phyloP scores from a whole-genome alignment of 306 rosid genomes.

The Datisca glomerata region DNA sequence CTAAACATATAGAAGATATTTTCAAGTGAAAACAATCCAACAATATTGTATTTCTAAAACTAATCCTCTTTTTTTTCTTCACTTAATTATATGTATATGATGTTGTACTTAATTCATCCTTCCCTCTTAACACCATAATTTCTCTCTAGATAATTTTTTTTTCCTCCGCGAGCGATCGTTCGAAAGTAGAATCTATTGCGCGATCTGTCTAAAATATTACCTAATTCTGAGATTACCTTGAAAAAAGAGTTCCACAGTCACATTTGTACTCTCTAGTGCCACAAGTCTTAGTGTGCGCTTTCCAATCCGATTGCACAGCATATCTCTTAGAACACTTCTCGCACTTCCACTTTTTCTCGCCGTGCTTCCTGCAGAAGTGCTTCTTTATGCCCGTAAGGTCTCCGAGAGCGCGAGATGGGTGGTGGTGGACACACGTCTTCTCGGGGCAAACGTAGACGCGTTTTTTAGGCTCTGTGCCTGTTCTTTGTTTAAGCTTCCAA shows the following conservation, averaged over 20 bases:
- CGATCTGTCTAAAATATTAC: not conserved
- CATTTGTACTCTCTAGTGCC: conserved; percentile 90
- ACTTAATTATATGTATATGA: too few species aligned
- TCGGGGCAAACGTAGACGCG: conserved; percentile 86
- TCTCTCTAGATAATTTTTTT: not conserved
- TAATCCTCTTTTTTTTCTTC: too few species aligned
- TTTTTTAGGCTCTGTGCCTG: conserved; percentile 46
- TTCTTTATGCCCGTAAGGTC: conserved; percentile 93
- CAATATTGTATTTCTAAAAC: too few species aligned
- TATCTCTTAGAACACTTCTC: conserved; percentile 79
- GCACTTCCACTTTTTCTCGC: conserved; percentile 94
- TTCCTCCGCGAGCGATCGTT: too few species aligned
- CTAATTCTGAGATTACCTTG: conserved; percentile 29
- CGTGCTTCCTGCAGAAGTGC: conserved; percentile 86
- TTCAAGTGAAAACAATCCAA: too few species aligned
- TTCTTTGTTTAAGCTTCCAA: conserved; percentile 85
- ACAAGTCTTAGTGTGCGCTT: conserved; percentile 81
- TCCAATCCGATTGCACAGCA: conserved; percentile 92
- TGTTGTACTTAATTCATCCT: too few species aligned
- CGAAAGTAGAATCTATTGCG: too few species aligned
- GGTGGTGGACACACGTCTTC: conserved; percentile 64
- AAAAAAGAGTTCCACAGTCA: conserved; percentile 85
- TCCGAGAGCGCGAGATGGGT: conserved; percentile 80
- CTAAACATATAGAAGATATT: too few species aligned
- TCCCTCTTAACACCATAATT: too few species aligned